A percentile compares a stretch with the other conserved stretches of the same genome.
Conservation (phyloP, 352 stramenopile species). For the Labyrinthula sp. region DNA sequence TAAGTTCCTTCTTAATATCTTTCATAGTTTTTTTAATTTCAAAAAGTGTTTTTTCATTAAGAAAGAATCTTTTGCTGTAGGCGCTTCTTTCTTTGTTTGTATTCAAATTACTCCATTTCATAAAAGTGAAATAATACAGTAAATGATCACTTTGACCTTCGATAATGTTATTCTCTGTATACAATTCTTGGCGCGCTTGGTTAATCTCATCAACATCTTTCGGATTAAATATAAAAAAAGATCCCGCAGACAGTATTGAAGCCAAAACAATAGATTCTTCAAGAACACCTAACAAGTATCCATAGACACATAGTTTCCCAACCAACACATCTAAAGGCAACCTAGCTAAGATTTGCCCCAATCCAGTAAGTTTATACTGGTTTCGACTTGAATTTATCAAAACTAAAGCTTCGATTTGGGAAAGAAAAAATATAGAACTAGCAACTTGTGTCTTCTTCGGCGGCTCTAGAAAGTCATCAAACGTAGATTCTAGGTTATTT, state of each 20-base stretch:
- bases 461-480: conserved; percentile 21
- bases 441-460: conserved; percentile 9
- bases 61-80: conserved; percentile 21
- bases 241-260: conserved; percentile 45
- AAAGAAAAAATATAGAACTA: conserved; percentile 8
- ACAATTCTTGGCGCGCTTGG: conserved; percentile 43
- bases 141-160: conserved; percentile 36
- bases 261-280: conserved; percentile 52
- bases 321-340: conserved; percentile 83
- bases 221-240: conserved; percentile 46
- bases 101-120: conserved; percentile 31
- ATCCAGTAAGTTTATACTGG: conserved; percentile 50
- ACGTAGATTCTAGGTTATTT: conserved; percentile 31
- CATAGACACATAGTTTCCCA: conserved; percentile 87
- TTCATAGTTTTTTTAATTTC: conserved; percentile 9
- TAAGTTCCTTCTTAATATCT: conserved; percentile 6
- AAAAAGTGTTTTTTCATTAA: conserved; percentile 9
- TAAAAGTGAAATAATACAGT: conserved; percentile 50
- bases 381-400: neutral
- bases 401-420: conserved; percentile 12
- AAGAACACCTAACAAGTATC: conserved; percentile 68
- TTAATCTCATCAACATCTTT: conserved; percentile 50
- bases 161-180: conserved; percentile 16
- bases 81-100: conserved; percentile 3
- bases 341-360: conserved; percentile 68